phyloP scores from a whole-genome alignment of 129 eudicot species.

The Helianthus tuberosus region DNA sequence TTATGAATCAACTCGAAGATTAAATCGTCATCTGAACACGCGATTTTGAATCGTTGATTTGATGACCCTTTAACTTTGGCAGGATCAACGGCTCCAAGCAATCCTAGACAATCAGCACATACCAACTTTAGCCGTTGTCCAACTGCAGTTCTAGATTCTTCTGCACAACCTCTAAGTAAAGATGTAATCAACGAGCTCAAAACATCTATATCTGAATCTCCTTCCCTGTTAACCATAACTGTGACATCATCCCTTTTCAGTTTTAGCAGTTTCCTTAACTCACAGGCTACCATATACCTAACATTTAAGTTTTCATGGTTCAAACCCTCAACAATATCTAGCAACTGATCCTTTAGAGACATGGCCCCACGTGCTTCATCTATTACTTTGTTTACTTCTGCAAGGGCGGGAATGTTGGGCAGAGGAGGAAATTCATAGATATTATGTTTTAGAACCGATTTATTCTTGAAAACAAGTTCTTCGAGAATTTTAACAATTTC shows the following conservation, averaged over 20 bases:
- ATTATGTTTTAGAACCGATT: slow-evolving; percentile 72
- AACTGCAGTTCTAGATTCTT: slow-evolving; percentile 90
- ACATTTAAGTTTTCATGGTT: slow-evolving; percentile 95
- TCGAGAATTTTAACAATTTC: slow-evolving; percentile 81
- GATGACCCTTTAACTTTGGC: slow-evolving; percentile 81
- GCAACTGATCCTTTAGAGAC: slow-evolving; percentile 77
- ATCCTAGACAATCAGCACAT: slow-evolving; percentile 97
- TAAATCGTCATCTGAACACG: slow-evolving; percentile 96
- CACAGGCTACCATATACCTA: slow-evolving; percentile 97
- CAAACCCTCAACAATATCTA: slow-evolving; percentile 77
- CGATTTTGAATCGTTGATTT: slow-evolving; percentile 82
- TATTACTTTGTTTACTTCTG: slow-evolving; percentile 81
- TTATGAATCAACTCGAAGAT: slow-evolving; percentile 95
- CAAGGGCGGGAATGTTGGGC: slow-evolving; percentile 76
- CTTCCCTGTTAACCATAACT: slow-evolving; percentile 66
- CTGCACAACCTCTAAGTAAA: slow-evolving; percentile 93
- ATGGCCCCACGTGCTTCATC: slow-evolving; percentile 79
- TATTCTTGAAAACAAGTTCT: slow-evolving; percentile 85
- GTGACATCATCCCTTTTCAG: slow-evolving; percentile 73
- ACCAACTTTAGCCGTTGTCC: slow-evolving; percentile 89
- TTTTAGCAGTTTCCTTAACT: slow-evolving; percentile 75
- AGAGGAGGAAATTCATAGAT: slow-evolving; percentile 87
- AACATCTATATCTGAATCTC: slow-evolving; percentile 64
- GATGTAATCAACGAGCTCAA: slow-evolving; percentile 85
- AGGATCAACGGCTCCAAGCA: slow-evolving; percentile 96